Percentiles rank a stretch among this genome's conserved stretches.
phyloP scores from a whole-genome alignment of 257 asterid species.

The Fraxinus quadrangulata region DNA sequence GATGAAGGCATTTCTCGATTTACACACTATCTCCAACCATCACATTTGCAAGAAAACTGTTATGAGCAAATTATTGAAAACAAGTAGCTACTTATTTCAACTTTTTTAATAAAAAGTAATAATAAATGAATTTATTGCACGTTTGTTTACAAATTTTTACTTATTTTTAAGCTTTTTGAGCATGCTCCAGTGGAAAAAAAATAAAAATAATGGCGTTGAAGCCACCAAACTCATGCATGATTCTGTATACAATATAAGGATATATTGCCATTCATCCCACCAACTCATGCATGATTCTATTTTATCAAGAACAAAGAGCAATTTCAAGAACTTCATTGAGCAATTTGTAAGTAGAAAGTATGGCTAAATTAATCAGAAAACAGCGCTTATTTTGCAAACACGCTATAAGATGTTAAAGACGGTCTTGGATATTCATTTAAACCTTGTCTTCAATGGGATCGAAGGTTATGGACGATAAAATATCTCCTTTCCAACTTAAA shows the following conservation, averaged over 20 bases:
- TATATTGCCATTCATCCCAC: neutral
- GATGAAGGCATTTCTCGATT: neutral
- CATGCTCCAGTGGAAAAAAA: neutral
- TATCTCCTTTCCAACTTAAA: neutral
- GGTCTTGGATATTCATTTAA: too few relatives aligned
- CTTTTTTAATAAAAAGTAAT: too few relatives aligned
- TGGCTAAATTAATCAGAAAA: too few relatives aligned
- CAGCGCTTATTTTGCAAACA: too few relatives aligned
- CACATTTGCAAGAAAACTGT: too few relatives aligned
- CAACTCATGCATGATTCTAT: slow-evolving; percentile 1
- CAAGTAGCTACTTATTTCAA: too few relatives aligned
- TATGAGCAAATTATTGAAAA: too few relatives aligned
- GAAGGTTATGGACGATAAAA: neutral
- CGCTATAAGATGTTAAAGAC: too few relatives aligned
- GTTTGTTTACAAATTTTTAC: neutral
- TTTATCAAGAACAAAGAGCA: neutral
- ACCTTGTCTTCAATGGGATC: neutral
- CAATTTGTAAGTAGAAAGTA: neutral
- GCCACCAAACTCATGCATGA: neutral
- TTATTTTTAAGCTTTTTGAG: neutral
- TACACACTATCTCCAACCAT: too few relatives aligned
- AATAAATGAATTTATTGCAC: too few relatives aligned
- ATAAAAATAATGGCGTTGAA: neutral
- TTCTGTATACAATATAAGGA: neutral
- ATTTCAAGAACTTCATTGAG: neutral